A percentile compares a stretch with the other conserved stretches of the same genome.
Evolutionary conservation across 2,329 filamentous ascomycete species (phyloP).

Genomic region (Cladophialophora bantiana): DNA sequence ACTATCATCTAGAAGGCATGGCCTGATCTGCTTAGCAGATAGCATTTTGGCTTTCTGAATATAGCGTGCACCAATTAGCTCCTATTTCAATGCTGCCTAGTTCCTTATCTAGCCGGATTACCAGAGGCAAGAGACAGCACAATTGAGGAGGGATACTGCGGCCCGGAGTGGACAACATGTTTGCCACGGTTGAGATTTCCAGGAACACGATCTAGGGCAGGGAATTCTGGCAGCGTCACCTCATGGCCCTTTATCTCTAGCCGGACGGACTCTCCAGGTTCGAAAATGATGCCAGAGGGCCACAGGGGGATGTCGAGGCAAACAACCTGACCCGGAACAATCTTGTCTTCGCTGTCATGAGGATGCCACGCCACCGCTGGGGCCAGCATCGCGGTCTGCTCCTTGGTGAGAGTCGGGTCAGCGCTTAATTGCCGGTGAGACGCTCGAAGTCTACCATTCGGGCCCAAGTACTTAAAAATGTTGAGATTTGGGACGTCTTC

Average conservation of each 20-base stretch:
- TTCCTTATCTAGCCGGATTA: not conserved
- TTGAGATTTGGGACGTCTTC: slow-evolving; percentile 47
- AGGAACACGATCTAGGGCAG: slow-evolving; percentile 16
- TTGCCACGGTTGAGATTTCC: slow-evolving; percentile 24
- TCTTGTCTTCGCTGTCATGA: slow-evolving; percentile 51
- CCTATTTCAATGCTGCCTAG: too few relatives aligned
- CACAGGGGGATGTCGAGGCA: slow-evolving; percentile 58
- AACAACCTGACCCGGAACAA: slow-evolving; percentile 52
- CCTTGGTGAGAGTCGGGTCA: slow-evolving; percentile 45
- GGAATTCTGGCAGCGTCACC: slow-evolving; percentile 32
- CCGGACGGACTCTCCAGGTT: slow-evolving; percentile 48
- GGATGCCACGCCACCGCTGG: slow-evolving; percentile 45
- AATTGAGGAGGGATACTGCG: slow-evolving; percentile 24
- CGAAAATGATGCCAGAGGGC: slow-evolving; percentile 56
- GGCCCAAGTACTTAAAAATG: slow-evolving; percentile 52
- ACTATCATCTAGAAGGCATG: too few relatives aligned
- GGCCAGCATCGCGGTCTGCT: slow-evolving; percentile 24
- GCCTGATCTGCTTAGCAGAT: too few relatives aligned
- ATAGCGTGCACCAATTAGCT: too few relatives aligned
- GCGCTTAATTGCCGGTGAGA: slow-evolving; percentile 52
- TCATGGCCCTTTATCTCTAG: slow-evolving; percentile 32
- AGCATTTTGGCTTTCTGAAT: too few relatives aligned
- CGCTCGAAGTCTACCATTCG: slow-evolving; percentile 55
- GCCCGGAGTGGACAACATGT: slow-evolving; percentile 26
- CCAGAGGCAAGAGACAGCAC: slow-evolving; percentile 24